These are phyloP conservation scores for Athelia sp. DNA, from an alignment of 1,284 basidiomycete genomes.

Conservation along the genomic window DNA sequence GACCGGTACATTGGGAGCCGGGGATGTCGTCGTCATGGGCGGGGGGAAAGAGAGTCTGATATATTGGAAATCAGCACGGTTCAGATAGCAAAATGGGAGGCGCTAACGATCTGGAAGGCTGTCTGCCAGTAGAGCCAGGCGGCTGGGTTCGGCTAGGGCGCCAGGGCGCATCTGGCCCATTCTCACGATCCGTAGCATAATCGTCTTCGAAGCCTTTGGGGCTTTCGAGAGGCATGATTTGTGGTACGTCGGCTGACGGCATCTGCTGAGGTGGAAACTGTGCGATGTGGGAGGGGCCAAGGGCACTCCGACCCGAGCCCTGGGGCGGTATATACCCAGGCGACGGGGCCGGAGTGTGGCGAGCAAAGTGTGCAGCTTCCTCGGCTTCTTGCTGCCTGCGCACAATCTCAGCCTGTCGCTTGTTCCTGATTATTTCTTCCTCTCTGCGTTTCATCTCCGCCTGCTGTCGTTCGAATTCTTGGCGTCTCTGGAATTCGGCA, in stretches of 20 bases:
- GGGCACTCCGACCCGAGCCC: constrained; percentile 18
- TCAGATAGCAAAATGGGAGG: not conserved
- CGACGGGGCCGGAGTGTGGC: constrained; percentile 3
- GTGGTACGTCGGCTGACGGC: constrained; percentile 13
- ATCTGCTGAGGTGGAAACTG: constrained; percentile 12
- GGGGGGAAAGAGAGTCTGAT: constrained; percentile 21
- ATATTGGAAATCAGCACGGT: not conserved
- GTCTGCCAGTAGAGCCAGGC: not conserved
- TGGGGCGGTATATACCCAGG: constrained; percentile 7
- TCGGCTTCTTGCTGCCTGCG: constrained; percentile 14
- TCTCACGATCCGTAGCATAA: constrained; percentile 23
- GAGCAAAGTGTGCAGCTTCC: constrained; percentile 6
- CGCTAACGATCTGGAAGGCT: not conserved
- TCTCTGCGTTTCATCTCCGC: constrained; percentile 18
- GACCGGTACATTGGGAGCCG: constrained; percentile 35
- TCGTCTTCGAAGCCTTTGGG: constrained; percentile 31
- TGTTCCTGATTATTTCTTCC: constrained; percentile 23
- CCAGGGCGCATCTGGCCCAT: constrained; percentile 11
- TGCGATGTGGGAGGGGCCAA: constrained; percentile 15
- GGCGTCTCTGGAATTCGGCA: constrained; percentile 13
- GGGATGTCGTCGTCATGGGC: constrained; percentile 46
- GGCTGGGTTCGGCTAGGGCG: not conserved
- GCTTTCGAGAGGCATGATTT: constrained; percentile 39
- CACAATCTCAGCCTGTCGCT: constrained; percentile 25
- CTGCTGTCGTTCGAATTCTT: constrained; percentile 14